Conservation (phyloP, 163 green algal species). For the Chlamydomonas reinhardtii region DNA sequence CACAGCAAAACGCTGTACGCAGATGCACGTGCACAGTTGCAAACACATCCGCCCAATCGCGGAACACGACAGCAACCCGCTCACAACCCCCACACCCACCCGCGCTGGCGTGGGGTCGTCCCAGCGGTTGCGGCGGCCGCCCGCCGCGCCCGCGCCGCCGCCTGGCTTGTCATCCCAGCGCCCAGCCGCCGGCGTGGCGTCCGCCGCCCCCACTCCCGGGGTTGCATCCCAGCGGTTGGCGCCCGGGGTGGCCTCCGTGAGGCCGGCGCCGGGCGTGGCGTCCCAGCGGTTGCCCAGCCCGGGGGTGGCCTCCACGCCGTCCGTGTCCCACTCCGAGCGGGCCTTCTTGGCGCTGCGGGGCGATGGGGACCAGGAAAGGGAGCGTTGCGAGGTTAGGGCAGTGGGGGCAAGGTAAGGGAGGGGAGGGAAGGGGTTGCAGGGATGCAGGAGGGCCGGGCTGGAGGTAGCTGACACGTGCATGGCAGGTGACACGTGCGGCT, state of each 20-base stretch:
- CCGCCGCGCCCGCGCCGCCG: neutral
- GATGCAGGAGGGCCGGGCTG: too few species aligned
- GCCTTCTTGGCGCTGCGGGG: constrained; percentile 39
- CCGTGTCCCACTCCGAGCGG: constrained; percentile 79
- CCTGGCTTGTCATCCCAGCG: constrained; percentile 38
- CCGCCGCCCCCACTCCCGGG: constrained; percentile 53
- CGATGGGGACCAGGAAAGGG: neutral
- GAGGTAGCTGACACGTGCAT: too few species aligned
- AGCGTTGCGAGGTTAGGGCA: neutral
- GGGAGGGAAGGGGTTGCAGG: too few species aligned
- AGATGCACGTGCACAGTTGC: too few species aligned
- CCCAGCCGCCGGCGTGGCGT: constrained; percentile 52
- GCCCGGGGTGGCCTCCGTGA: constrained; percentile 57
- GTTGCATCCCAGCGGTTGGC: constrained; percentile 82
- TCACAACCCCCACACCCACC: constrained; percentile 16
- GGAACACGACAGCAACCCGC: too few species aligned
- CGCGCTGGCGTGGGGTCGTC: constrained; percentile 89
- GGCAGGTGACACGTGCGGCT: too few species aligned
- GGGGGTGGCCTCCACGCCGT: constrained; percentile 73
- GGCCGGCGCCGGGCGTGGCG: constrained; percentile 71
- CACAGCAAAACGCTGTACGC: too few species aligned
- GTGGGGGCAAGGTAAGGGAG: neutral
- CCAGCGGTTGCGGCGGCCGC: constrained; percentile 78
- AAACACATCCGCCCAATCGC: too few species aligned
- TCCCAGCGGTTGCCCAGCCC: constrained; percentile 76